phyloP scores from a whole-genome alignment of 345 rosid species.

The Lumnitzera racemosa region DNA sequence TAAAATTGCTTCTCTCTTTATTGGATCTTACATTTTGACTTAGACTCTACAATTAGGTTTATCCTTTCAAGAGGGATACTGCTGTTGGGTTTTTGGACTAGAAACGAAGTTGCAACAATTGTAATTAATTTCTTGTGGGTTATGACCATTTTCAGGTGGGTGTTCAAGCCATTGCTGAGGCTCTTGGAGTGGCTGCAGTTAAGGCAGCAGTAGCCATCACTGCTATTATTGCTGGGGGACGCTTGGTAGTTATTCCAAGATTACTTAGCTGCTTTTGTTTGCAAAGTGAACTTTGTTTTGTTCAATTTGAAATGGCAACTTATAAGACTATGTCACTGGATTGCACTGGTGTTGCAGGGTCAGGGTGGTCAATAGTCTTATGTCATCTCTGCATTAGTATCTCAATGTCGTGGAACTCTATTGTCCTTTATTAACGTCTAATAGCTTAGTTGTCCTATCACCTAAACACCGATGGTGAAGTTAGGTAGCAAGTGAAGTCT shows the following conservation, averaged over 20 bases:
- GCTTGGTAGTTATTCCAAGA: conserved; percentile 44
- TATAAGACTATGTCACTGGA: too few relatives aligned
- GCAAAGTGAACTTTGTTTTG: too few relatives aligned
- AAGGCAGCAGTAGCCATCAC: conserved; percentile 92
- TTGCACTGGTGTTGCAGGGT: too few relatives aligned
- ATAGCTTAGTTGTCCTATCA: too few relatives aligned
- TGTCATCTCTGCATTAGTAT: too few relatives aligned
- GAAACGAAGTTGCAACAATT: neutral
- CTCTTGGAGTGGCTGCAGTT: conserved; percentile 96
- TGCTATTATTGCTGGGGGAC: conserved; percentile 96
- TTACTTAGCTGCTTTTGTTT: too few relatives aligned
- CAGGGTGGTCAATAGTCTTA: too few relatives aligned
- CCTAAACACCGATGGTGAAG: too few relatives aligned
- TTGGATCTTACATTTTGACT: neutral
- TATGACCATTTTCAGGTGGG: conserved; percentile 56
- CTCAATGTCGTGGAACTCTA: too few relatives aligned
- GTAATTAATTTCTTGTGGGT: neutral
- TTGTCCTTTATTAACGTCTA: too few relatives aligned
- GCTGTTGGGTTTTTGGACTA: neutral
- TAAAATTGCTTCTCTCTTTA: conserved; percentile 26
- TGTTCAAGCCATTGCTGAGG: conserved; percentile 96
- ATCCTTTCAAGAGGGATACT: neutral
- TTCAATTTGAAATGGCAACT: too few relatives aligned
- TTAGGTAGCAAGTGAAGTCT: too few relatives aligned
- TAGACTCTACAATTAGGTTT: conserved; percentile 1